Evolutionary conservation across 176 grass and related monocot genomes (phyloP), one percentile per base, ranked within the genome.

Genomic region (Triticum timopheevii): DNA sequence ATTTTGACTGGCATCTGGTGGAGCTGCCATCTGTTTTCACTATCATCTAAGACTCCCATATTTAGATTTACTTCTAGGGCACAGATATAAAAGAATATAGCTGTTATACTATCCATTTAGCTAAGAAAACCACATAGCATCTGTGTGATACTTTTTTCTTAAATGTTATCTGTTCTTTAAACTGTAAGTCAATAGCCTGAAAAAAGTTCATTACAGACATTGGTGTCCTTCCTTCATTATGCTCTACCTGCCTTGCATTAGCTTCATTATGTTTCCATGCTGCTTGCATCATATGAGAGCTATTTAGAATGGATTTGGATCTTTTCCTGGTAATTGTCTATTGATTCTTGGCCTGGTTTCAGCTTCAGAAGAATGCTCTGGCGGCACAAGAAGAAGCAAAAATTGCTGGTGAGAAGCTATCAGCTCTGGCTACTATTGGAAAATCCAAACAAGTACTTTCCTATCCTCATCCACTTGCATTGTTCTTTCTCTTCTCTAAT

Each of bases 321-420:
- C 1, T 63, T 28, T 80, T 75, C 24, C 50, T 28, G 62, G 61
- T 31, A 67, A 8, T 27, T 42, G 34, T 49, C 30, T 39, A 25
- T 77, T 47, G 12, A 13, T 75, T 40, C 24, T 87, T 87, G 88
- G 65, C 52, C 58, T 80, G 72, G 63, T 73, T 92, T 42, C 86
- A 95, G 96, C 85, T 98, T 68, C 83, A 94, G 72, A 85, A 80
- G 85, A 92, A 88, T 65, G 40, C 77, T 87, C 23, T 93, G 61
- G 77, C 58, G 17, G 86, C 91, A 86, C 83, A 86, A 80, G 95
- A 92, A 58, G 91, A 92, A 74, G 83, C 84, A 79, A 90, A 92
- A 80, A 73, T 81, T 80, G 83, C 90, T 76, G 79, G 79, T 56
- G 90, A 92, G 71, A 91, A 89, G 68, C 61, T 98, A 19, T 75